These are phyloP conservation scores for Fraxinus dipetala DNA, from an alignment of 305 asterid genomes.

Conservation along the genomic window DNA sequence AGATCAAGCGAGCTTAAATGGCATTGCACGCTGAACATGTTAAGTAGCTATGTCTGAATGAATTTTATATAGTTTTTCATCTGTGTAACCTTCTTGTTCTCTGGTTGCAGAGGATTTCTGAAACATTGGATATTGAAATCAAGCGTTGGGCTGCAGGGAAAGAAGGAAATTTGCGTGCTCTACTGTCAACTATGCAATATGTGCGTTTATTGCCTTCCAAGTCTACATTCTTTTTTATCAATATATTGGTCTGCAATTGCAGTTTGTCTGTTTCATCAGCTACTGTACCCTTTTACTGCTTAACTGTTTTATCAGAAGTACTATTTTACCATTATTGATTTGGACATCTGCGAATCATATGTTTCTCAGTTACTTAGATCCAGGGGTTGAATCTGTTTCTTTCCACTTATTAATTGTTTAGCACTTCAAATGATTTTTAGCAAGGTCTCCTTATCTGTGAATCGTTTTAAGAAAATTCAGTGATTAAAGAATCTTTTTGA, in stretches of 20 bases:
- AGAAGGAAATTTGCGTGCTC: slow-evolving; percentile 95
- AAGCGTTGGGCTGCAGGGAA: slow-evolving; percentile 99
- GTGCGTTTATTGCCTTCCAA: slow-evolving; percentile 39
- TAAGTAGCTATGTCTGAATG: not conserved
- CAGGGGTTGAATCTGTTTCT: not conserved
- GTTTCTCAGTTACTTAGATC: not conserved
- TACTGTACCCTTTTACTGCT: not conserved
- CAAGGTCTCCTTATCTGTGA: not conserved
- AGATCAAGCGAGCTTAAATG: slow-evolving; percentile 15
- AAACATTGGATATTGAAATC: slow-evolving; percentile 81
- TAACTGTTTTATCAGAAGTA: not conserved
- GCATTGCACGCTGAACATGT: slow-evolving; percentile 16
- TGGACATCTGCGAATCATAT: not conserved
- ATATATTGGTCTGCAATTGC: not conserved
- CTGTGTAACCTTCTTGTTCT: slow-evolving; percentile 28
- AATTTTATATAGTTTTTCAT: slow-evolving; percentile 1
- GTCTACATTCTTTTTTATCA: not conserved
- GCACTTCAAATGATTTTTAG: not conserved
- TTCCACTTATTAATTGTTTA: not conserved
- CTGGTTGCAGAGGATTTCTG: slow-evolving; percentile 71
- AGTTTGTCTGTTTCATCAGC: not conserved
- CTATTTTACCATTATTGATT: not conserved
- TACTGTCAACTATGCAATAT: slow-evolving; percentile 93
- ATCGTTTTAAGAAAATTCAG: not conserved
- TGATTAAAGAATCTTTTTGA: not conserved